A percentile compares a stretch with the other conserved stretches of the same genome.
Conservation (phyloP, 257 asterid genomes). For the Linderniella brevidens region DNA sequence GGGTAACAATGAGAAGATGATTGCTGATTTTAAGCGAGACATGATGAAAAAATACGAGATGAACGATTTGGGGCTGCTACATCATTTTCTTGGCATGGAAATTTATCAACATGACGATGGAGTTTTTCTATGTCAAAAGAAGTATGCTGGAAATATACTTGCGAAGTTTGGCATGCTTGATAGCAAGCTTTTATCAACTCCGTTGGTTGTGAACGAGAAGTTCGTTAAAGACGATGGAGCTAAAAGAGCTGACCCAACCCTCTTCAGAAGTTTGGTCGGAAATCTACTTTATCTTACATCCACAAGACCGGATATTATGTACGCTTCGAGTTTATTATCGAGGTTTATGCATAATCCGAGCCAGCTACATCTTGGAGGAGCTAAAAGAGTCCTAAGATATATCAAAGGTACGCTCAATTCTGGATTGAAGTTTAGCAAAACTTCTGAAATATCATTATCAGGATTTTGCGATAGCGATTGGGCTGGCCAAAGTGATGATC, state of each 20-base stretch:
- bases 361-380: background rate
- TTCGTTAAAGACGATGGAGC: slow-evolving; percentile 2
- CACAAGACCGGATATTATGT: background rate
- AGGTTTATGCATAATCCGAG: background rate
- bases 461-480: background rate
- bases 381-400: background rate
- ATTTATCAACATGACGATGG: background rate
- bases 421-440: background rate
- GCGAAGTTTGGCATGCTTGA: background rate
- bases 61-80: slow-evolving; percentile 1
- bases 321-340: background rate
- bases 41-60: slow-evolving; percentile 1
- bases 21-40: slow-evolving; percentile 1
- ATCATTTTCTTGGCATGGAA: slow-evolving; percentile 3
- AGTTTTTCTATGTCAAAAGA: slow-evolving; percentile 1
- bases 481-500: background rate
- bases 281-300: slow-evolving; percentile 9
- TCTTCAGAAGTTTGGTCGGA: slow-evolving; percentile 9
- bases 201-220: slow-evolving; percentile 4
- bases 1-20: background rate
- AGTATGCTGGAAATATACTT: background rate
- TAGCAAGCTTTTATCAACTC: background rate
- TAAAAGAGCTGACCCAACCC: background rate
- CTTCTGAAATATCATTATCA: background rate
- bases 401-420: background rate